Evolutionary conservation across 768 basidiomycete species (phyloP).

Genomic region (Tephrocybe sp.): DNA sequence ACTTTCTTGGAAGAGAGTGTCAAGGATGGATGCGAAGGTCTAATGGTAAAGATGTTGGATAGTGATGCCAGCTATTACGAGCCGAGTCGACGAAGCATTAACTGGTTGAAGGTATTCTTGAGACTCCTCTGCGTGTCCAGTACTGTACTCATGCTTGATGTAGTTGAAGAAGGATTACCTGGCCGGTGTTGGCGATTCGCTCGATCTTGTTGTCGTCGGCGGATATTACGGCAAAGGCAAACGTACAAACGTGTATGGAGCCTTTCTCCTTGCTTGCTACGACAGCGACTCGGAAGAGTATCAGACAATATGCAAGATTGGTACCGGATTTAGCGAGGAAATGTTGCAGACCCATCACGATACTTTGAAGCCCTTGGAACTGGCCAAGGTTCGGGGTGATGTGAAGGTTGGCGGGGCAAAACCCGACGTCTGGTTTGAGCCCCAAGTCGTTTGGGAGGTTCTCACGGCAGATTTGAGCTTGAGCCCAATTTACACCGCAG

Average conservation of each 20-base stretch:
- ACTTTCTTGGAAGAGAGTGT: constrained; percentile 93
- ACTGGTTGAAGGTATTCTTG: constrained; percentile 87
- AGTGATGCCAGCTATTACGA: constrained; percentile 91
- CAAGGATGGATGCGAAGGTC: constrained; percentile 96
- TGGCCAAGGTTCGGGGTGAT: constrained; percentile 69
- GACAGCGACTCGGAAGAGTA: constrained; percentile 92
- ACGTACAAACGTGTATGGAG: constrained; percentile 95
- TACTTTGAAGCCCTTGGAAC: constrained; percentile 76
- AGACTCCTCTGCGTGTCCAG: background rate
- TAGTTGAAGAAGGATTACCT: constrained; percentile 99
- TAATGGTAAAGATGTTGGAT: constrained; percentile 99
- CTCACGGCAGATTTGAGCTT: constrained; percentile 94
- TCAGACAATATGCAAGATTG: constrained; percentile 98
- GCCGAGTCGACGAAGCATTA: constrained; percentile 91
- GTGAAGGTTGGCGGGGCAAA: constrained; percentile 90
- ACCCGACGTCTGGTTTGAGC: constrained; percentile 98
- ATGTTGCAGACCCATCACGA: constrained; percentile 76
- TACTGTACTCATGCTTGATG: background rate
- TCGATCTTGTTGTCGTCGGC: constrained; percentile 97
- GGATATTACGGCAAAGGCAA: constrained; percentile 98
- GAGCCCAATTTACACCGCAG: constrained; percentile 95
- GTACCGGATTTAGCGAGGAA: constrained; percentile 97
- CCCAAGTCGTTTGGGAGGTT: constrained; percentile 97
- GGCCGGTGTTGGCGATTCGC: constrained; percentile 92
- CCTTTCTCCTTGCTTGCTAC: constrained; percentile 96